Evolutionary conservation across 805 yeast genomes (phyloP), one percentile per base, ranked within the genome.

Genomic region (Candida maesae): DNA sequence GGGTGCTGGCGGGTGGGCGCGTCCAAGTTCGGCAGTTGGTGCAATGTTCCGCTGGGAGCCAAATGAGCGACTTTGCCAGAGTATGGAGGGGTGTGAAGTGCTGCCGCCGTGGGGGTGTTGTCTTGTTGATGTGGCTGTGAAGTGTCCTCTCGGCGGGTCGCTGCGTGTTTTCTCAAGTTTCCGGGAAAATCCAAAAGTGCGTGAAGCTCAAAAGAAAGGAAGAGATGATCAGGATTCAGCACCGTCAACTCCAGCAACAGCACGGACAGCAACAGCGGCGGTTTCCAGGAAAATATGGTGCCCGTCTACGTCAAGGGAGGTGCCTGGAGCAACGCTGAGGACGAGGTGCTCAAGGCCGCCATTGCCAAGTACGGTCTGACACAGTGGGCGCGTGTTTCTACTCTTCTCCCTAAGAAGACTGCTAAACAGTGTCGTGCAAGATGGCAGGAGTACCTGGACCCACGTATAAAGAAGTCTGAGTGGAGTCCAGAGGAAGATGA

Each of bases 361-460:
- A 85, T 93, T 2, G 76, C 93, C 29, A 93, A 91, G 58, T 91
- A 91, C 61, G 99, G 99, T 0, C 68, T 89, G 15, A 89, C 86
- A 52, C 96, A 93, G 55, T 91, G 99, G 99, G 74, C 93, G 12
- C 75, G 96, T 37, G 91, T 91, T 5, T 84, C 96, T 1, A 88
- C 97, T 1, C 69, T 91, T 33, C 65, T 91, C 26, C 81, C 87
- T 6, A 79, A 84, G 58, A 91, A 91, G 61, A 81, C 89, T 2
- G 95, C 97, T 5, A 81, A 79, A 55, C 98, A 93, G 59, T 91
- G 95, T 47, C 87, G 89, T 55, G 85, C 95, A 2, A 68, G 98
- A 49, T 91, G 99, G 99, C 71, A 69, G 36, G 96, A 91, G 55
- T 89, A 83, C 77, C 65, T 91, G 28, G 83, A 81, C 58, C 97